phyloP scores from a whole-genome alignment of 2,329 filamentous ascomycete species.

The Cladosporium sp. region DNA sequence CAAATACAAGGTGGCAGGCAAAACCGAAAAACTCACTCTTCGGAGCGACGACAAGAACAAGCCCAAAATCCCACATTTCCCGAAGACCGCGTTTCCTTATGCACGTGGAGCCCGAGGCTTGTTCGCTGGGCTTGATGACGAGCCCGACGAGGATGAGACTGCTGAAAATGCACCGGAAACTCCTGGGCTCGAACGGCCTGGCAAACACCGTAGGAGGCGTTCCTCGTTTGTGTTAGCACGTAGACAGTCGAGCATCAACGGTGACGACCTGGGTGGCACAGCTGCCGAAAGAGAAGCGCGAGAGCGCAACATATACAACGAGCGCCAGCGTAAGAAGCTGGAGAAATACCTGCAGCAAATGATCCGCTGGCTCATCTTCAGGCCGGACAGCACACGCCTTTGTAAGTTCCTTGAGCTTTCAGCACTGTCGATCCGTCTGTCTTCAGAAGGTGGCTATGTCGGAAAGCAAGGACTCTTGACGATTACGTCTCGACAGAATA shows the following conservation, averaged over 20 bases:
- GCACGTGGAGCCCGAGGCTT: constrained; percentile 64
- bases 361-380: constrained; percentile 95
- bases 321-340: constrained; percentile 77
- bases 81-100: constrained; percentile 83
- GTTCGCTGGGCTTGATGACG: constrained; percentile 66
- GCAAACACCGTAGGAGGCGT: constrained; percentile 47
- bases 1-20: constrained; percentile 84
- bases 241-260: constrained; percentile 54
- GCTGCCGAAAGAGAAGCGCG: constrained; percentile 24
- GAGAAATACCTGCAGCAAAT: constrained; percentile 90
- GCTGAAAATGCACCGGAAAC: constrained; percentile 6
- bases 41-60: constrained; percentile 60
- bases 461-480: constrained; percentile 94
- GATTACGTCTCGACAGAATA: constrained; percentile 77
- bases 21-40: constrained; percentile 76
- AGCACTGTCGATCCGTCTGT: constrained; percentile 85
- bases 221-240: constrained; percentile 56
- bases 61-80: constrained; percentile 84
- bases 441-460: constrained; percentile 93
- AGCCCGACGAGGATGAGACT: constrained; percentile 58
- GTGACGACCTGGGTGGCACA: constrained; percentile 33
- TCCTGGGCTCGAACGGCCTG: constrained; percentile 8
- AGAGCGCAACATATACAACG: constrained; percentile 59
- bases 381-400: constrained; percentile 88
- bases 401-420: constrained; percentile 96